A percentile compares a stretch with the other conserved stretches of the same genome.
Conservation (phyloP, 2,329 filamentous ascomycete genomes). For the Fusarium napiforme region DNA sequence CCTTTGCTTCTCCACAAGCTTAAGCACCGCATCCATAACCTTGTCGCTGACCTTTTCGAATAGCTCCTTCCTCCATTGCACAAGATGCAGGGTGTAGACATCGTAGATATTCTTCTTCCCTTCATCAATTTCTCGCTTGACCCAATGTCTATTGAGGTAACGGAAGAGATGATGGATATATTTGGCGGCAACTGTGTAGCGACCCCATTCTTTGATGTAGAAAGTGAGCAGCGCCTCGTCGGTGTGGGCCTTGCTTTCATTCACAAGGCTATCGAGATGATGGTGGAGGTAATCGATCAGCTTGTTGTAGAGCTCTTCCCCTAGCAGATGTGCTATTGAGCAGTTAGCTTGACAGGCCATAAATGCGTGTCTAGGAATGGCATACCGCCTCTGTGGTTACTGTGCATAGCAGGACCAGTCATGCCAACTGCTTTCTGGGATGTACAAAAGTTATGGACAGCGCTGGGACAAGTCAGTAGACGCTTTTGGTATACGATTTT, state of each 20-base stretch:
- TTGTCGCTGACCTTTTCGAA: slow-evolving; percentile 85
- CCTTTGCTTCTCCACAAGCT: slow-evolving; percentile 95
- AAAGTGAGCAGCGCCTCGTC: slow-evolving; percentile 91
- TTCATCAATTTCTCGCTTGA: slow-evolving; percentile 98
- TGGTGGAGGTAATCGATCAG: slow-evolving; percentile 84
- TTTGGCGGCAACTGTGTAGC: slow-evolving; percentile 94
- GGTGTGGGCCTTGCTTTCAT: slow-evolving; percentile 79
- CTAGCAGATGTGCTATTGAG: slow-evolving; percentile 82
- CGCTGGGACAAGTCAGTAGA: slow-evolving; percentile 63
- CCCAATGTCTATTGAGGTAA: slow-evolving; percentile 98
- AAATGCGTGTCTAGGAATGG: background rate
- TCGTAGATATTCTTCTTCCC: slow-evolving; percentile 99
- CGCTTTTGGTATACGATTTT: background rate
- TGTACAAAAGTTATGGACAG: slow-evolving; percentile 99
- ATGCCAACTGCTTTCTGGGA: slow-evolving; percentile 91
- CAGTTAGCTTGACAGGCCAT: slow-evolving; percentile 24
- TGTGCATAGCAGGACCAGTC: slow-evolving; percentile 53
- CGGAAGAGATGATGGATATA: slow-evolving; percentile 98
- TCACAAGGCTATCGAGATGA: slow-evolving; percentile 78
- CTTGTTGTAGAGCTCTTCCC: slow-evolving; percentile 94
- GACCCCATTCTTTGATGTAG: slow-evolving; percentile 96
- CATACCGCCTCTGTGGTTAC: slow-evolving; percentile 70
- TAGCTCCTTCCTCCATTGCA: slow-evolving; percentile 93
- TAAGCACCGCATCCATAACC: slow-evolving; percentile 95
- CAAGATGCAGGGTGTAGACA: slow-evolving; percentile 95